A percentile compares a stretch with the other conserved stretches of the same genome.
These are phyloP conservation scores for Yarrowia galli DNA, from an alignment of 1,139 yeast genomes.

Conservation along the genomic window DNA sequence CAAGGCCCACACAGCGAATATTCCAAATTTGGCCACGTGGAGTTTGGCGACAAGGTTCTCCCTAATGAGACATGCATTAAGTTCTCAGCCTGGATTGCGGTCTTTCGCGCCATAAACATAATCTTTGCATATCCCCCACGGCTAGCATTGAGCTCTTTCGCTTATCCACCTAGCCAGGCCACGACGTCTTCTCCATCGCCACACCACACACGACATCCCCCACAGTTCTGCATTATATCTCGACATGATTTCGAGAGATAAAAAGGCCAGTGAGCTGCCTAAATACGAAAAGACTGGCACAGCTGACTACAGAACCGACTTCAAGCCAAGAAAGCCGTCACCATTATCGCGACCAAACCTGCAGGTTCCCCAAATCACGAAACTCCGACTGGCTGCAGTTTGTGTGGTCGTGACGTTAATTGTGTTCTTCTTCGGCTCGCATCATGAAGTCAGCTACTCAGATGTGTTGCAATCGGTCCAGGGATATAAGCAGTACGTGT, in stretches of 20 bases:
- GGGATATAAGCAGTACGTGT: slow-evolving; percentile 31
- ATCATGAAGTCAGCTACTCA: slow-evolving; percentile 20
- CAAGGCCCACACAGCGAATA: too few relatives aligned
- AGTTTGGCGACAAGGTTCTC: slow-evolving; percentile 14
- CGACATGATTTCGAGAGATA: slow-evolving; percentile 35
- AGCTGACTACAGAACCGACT: slow-evolving; percentile 19
- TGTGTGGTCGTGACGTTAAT: slow-evolving; percentile 6
- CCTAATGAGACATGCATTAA: slow-evolving; percentile 19
- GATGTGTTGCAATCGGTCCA: slow-evolving; percentile 21
- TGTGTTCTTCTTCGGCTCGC: slow-evolving; percentile 24
- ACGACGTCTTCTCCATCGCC: background rate
- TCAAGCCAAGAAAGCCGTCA: slow-evolving; percentile 33
- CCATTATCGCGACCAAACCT: slow-evolving; percentile 25
- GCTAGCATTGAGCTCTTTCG: slow-evolving; percentile 22
- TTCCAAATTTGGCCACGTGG: slow-evolving; percentile 28
- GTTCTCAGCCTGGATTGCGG: slow-evolving; percentile 38
- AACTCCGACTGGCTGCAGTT: slow-evolving; percentile 3
- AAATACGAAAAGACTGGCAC: slow-evolving; percentile 28
- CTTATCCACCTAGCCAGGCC: slow-evolving; percentile 9
- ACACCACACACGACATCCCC: background rate
- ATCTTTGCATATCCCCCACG: slow-evolving; percentile 28
- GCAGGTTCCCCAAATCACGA: slow-evolving; percentile 18
- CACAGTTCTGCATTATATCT: slow-evolving; percentile 10
- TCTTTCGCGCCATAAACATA: slow-evolving; percentile 36
- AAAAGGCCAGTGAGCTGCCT: slow-evolving; percentile 34